Base-by-base conservation (phyloP, 2,329 filamentous ascomycete species). In the Diatrype stigma region DNA sequence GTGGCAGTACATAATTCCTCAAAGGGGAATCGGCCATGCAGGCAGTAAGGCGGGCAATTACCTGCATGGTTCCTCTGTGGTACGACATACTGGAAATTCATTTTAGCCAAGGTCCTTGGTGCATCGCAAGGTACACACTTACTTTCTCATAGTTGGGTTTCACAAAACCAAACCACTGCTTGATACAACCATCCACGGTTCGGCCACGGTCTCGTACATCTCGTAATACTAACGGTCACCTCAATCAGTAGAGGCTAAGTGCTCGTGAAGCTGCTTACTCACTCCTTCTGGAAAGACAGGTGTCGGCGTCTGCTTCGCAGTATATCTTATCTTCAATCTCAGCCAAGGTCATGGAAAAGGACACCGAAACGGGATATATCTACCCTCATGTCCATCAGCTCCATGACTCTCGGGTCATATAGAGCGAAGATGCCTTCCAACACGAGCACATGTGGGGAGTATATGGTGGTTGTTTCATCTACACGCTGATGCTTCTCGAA, bases 141-240 rank as follows among this genome's bases (percentile, higher is more conserved):
- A 79, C 80, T 70, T 87, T 90, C 68, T 93, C 88, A 63, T 95
- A 97, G 64, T 97, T 97, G 3, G 94, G 94, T 71, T 99, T 99
- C 42, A 99, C 94, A 66, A 89, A 99, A 11, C 75, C 76, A 67
- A 97, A 96, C 94, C 94, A 99, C 69, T 99, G 94, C 70, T 97
- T 97, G 68, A 99, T 92, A 63, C 92, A 93, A 38, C 94, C 94
- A 66, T 96, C 89, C 51, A 97, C 88, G 63, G 96, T 93, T 65
- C 94, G 82, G 3, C 89, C 93, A 63, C 94, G 85, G 62, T 96
- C 90, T 61, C 84, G 84, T 21, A 97, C 90, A 71, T 99, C 94
- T 63, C 94, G 87, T 35, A 90, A 75, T 59, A 95, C 87, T 91
- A 55, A 1, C 14, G 14, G 3, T 34, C 59, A 49, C 59, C 30